Evolutionary conservation across 768 basidiomycete genomes (phyloP), one percentile per base, ranked within the genome.

Genomic region (Macrolepiota albuminosa): DNA sequence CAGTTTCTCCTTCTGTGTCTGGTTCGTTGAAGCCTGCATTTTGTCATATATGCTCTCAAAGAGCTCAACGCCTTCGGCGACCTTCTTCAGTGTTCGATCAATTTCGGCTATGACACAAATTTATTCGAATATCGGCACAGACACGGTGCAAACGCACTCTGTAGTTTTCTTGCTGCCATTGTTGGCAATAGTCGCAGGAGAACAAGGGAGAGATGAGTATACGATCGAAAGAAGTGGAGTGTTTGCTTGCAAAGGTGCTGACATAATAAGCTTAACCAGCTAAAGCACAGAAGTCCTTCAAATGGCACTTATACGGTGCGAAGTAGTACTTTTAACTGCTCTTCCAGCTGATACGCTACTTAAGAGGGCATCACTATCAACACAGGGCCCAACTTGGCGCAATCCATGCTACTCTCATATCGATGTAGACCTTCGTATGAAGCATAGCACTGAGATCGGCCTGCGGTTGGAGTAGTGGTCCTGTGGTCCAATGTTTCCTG

Each of bases 1-100:
- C 13, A 76, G 77, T 68, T 81, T 81, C 70, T 81, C 80, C 57
- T 81, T 81, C 77, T 81, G 80, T 0, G 80, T 80, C 67, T 95
- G 88, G 76, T 97, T 98, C 36, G 92, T 91, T 18, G 95, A 91
- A 52, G 89, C 83, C 73, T 95, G 91, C 87, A 99, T 95, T 84
- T 98, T 99, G 72, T 97, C 95, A 72, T 96, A 97, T 73, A 97
- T 95, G 76, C 82, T 86, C 76, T 95, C 93, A 71, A 95, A 95
- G 73, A 91, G 83, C 79, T 94, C 93, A 67, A 98, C 95, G 66
- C 97, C 97, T 75, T 95, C 93, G 39, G 88, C 68, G 66, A 99
- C 95, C 81, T 94, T 95, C 83, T 99, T 99, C 69, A 98, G 81
- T 52, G 96, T 98, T 71, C 92, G 87, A 85, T 98, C 97, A 66